Evolutionary conservation across 192 early-diverging fungal genomes (phyloP).

Genomic region (Chytriomyces sp.): DNA sequence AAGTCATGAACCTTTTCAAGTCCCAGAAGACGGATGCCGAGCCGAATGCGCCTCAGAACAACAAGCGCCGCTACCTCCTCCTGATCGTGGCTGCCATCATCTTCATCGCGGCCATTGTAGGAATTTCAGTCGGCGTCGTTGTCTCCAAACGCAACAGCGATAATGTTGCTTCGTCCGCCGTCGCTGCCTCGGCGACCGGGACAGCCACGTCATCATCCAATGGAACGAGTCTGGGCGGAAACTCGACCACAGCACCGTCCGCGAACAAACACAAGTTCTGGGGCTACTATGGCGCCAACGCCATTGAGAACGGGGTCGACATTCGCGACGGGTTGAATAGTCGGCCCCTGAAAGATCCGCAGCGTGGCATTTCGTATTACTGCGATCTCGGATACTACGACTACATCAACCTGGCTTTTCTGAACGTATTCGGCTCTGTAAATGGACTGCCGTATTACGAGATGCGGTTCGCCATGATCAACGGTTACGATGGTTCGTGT

Average conservation of each 20-base stretch:
- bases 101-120: background rate
- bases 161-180: background rate
- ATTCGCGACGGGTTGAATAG: background rate
- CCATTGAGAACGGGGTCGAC: background rate
- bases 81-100: background rate
- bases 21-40: too few species aligned
- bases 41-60: background rate
- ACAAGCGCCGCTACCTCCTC: background rate
- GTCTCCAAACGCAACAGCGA: background rate
- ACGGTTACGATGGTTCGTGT: background rate
- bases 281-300: background rate
- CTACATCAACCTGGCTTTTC: constrained; percentile 3
- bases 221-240: background rate
- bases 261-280: background rate
- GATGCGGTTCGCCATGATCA: background rate
- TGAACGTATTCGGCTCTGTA: background rate
- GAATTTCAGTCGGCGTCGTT: background rate
- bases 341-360: background rate
- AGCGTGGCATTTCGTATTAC: background rate
- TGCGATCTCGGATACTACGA: constrained; percentile 6
- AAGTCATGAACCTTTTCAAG: too few species aligned
- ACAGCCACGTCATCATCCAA: background rate
- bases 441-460: background rate
- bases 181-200: background rate
- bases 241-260: background rate